Percentiles rank a stretch among this genome's conserved stretches.
Conservation (phyloP, 371 early-diverging fungal species). For the Mucor irregularis region DNA sequence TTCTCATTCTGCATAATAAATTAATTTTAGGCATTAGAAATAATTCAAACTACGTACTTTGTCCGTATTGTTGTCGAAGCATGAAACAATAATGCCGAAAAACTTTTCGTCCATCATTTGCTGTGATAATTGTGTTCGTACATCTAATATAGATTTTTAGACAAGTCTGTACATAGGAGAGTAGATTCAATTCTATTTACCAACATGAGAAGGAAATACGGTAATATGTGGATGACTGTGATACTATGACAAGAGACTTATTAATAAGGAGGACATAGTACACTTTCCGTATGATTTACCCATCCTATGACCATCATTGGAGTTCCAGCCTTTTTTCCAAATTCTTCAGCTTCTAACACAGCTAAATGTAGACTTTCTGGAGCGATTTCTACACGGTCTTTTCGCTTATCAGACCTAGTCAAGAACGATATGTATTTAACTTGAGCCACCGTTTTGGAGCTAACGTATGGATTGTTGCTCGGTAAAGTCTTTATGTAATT, state of each 20-base stretch:
- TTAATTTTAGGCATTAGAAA: background rate
- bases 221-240: slow-evolving; percentile 79
- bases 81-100: slow-evolving; percentile 72
- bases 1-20: slow-evolving; percentile 38
- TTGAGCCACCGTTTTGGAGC: slow-evolving; percentile 37
- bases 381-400: slow-evolving; percentile 73
- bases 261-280: background rate
- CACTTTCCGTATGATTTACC: slow-evolving; percentile 35
- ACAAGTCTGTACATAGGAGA: background rate
- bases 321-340: slow-evolving; percentile 42
- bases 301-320: slow-evolving; percentile 68
- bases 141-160: slow-evolving; percentile 54
- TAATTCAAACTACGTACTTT: slow-evolving; percentile 26
- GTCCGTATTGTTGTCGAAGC: slow-evolving; percentile 59
- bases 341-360: slow-evolving; percentile 66
- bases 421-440: slow-evolving; percentile 60
- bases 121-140: slow-evolving; percentile 66
- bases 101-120: slow-evolving; percentile 69
- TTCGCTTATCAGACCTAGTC: slow-evolving; percentile 73
- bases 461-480: slow-evolving; percentile 31
- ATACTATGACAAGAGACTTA: slow-evolving; percentile 32
- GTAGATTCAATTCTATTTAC: slow-evolving; percentile 14
- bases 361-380: slow-evolving; percentile 68
- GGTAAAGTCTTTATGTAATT: slow-evolving; percentile 19
- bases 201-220: slow-evolving; percentile 74